phyloP scores from a whole-genome alignment of 2,329 filamentous ascomycete genomes.

The Nectriaceae sp. region DNA sequence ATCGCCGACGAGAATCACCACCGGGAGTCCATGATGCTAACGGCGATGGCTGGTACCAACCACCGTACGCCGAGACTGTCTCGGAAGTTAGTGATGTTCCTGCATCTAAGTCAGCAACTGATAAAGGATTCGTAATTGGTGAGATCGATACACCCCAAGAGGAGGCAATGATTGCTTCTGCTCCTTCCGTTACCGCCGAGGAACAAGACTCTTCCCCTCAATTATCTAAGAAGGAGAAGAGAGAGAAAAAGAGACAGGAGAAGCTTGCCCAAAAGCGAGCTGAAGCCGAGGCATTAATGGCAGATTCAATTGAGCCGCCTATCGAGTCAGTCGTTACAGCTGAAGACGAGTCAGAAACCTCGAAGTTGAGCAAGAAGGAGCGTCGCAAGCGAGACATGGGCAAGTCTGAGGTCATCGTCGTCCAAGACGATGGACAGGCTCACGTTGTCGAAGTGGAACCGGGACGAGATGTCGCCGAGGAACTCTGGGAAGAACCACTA shows the following conservation, averaged over 20 bases:
- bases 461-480: slow-evolving; percentile 19
- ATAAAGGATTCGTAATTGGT: slow-evolving; percentile 48
- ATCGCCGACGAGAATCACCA: slow-evolving; percentile 64
- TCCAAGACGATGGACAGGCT: slow-evolving; percentile 26
- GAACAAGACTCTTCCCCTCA: slow-evolving; percentile 2
- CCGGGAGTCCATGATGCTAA: slow-evolving; percentile 56
- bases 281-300: slow-evolving; percentile 24
- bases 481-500: slow-evolving; percentile 29
- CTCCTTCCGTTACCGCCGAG: slow-evolving; percentile 11
- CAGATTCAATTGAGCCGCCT: slow-evolving; percentile 13
- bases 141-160: slow-evolving; percentile 48
- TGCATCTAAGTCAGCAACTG: slow-evolving; percentile 26
- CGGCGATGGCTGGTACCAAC: slow-evolving; percentile 45
- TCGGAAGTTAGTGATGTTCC: slow-evolving; percentile 41
- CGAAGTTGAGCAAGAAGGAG: slow-evolving; percentile 33
- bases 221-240: neutral
- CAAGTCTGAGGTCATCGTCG: slow-evolving; percentile 29
- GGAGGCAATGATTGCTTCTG: slow-evolving; percentile 22
- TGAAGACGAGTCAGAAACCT: slow-evolving; percentile 27
- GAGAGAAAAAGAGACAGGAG: neutral
- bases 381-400: slow-evolving; percentile 45
- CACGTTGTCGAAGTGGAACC: slow-evolving; percentile 17
- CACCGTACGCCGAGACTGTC: slow-evolving; percentile 51
- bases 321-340: slow-evolving; percentile 20
- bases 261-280: slow-evolving; percentile 47